phyloP scores from a whole-genome alignment of 768 basidiomycete genomes.

The Trametopsis cervina region DNA sequence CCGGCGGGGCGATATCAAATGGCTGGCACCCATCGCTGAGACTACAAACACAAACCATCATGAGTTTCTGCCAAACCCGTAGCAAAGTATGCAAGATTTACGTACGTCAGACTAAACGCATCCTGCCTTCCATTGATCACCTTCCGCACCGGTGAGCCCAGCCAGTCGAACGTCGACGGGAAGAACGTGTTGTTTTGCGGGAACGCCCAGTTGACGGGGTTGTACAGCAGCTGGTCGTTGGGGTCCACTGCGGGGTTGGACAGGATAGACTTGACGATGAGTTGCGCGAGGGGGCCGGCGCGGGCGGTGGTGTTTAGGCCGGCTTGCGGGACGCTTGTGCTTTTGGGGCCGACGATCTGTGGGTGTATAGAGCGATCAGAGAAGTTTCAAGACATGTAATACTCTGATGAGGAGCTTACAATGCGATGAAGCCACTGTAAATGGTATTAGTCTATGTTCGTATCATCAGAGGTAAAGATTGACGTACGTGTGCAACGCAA shows the following conservation, averaged over 20 bases:
- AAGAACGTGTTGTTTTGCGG: conserved; percentile 35
- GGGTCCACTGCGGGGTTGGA: conserved; percentile 32
- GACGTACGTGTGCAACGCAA: conserved; percentile 50
- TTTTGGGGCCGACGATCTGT: conserved; percentile 43
- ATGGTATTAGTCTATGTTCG: neutral
- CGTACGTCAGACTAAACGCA: conserved; percentile 38
- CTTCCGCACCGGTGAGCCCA: conserved; percentile 34
- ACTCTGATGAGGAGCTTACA: conserved; percentile 15
- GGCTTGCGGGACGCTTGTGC: conserved; percentile 46
- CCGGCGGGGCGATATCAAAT: conserved; percentile 31
- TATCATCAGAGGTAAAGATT: neutral
- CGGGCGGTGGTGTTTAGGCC: conserved; percentile 46
- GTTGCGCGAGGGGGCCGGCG: conserved; percentile 40
- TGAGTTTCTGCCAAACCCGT: neutral
- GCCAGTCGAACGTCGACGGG: conserved; percentile 37
- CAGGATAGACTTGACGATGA: conserved; percentile 39
- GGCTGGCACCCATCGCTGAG: conserved; percentile 30
- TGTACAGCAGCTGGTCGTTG: conserved; percentile 36
- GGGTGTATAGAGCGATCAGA: neutral
- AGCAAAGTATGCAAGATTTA: neutral
- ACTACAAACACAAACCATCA: too few species aligned
- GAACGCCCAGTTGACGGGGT: conserved; percentile 42
- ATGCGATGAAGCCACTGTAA: conserved; percentile 35
- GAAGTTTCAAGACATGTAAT: neutral
- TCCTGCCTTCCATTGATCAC: conserved; percentile 43